A percentile compares a stretch with the other conserved stretches of the same genome.
phyloP scores from a whole-genome alignment of 2,329 filamentous ascomycete genomes.

The Aspergillus sp. region DNA sequence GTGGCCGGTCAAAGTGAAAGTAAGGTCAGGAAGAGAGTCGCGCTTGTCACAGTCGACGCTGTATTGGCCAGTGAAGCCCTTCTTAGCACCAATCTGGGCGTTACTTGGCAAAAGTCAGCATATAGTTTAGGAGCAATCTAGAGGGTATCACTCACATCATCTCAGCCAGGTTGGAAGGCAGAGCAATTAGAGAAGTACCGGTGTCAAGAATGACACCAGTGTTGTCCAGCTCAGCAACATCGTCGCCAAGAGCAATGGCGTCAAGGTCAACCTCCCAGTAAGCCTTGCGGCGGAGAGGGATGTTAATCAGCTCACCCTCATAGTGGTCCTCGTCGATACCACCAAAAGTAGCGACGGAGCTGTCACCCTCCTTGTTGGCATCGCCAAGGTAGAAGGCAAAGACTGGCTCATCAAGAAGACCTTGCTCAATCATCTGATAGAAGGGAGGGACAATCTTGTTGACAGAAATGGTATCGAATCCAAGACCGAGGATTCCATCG shows the following conservation, averaged over 20 bases:
- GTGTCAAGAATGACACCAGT: constrained; percentile 98
- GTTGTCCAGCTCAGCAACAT: constrained; percentile 84
- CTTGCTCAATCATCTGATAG: constrained; percentile 92
- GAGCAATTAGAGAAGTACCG: constrained; percentile 94
- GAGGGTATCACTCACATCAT: constrained; percentile 61
- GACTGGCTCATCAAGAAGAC: constrained; percentile 83
- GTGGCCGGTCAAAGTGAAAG: constrained; percentile 84
- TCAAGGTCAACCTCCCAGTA: constrained; percentile 99
- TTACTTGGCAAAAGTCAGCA: constrained; percentile 54
- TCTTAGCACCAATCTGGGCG: constrained; percentile 96
- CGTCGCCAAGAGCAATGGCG: constrained; percentile 82
- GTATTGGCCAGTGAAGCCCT: constrained; percentile 96
- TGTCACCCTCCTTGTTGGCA: constrained; percentile 66
- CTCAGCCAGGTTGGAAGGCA: constrained; percentile 87
- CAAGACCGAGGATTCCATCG: constrained; percentile 93
- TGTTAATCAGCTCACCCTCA: constrained; percentile 84
- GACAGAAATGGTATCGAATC: constrained; percentile 95
- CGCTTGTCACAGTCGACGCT: constrained; percentile 85
- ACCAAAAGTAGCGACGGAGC: constrained; percentile 88
- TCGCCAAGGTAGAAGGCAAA: constrained; percentile 96
- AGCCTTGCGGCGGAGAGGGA: constrained; percentile 94
- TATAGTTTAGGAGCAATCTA: not conserved
- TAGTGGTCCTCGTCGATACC: constrained; percentile 80
- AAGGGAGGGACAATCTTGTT: constrained; percentile 94
- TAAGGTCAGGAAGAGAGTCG: constrained; percentile 80